Evolutionary conservation across 352 stramenopile genomes (phyloP).

Genomic region (Pythium chondricola): DNA sequence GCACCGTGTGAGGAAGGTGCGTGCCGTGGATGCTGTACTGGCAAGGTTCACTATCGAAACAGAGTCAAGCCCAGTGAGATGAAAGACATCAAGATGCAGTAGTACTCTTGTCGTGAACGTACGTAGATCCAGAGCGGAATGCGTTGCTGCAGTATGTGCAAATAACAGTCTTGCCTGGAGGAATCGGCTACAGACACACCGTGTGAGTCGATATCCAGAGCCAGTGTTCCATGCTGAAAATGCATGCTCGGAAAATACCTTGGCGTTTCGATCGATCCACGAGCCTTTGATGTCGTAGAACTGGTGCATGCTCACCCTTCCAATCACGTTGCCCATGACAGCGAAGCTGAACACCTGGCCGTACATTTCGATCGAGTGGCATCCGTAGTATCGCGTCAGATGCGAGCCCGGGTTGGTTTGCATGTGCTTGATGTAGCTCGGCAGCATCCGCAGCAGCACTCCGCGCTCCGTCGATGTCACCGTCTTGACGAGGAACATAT

Average conservation of each 20-base stretch:
- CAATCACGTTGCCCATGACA: constrained; percentile 89
- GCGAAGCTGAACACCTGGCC: constrained; percentile 85
- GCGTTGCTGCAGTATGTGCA: constrained; percentile 82
- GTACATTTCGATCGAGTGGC: constrained; percentile 89
- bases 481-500: constrained; percentile 85
- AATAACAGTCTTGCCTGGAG: constrained; percentile 74
- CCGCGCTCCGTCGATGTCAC: constrained; percentile 73
- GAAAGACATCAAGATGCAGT: not conserved
- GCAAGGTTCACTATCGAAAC: constrained; percentile 38
- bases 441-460: constrained; percentile 79
- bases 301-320: constrained; percentile 76
- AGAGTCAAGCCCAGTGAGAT: constrained; percentile 4
- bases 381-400: constrained; percentile 87
- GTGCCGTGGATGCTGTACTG: constrained; percentile 74
- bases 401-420: constrained; percentile 70
- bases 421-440: constrained; percentile 78
- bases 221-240: not conserved
- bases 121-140: constrained; percentile 67
- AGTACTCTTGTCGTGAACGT: constrained; percentile 8
- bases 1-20: constrained; percentile 68
- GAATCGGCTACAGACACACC: constrained; percentile 37
- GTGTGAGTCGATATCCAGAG: not conserved
- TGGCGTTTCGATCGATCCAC: constrained; percentile 80
- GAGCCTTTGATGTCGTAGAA: constrained; percentile 91
- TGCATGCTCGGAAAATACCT: constrained; percentile 48